A percentile compares a stretch with the other conserved stretches of the same genome.
phyloP scores from a whole-genome alignment of 2,329 filamentous ascomycete species.

The Fonsecaea pedrosoi region DNA sequence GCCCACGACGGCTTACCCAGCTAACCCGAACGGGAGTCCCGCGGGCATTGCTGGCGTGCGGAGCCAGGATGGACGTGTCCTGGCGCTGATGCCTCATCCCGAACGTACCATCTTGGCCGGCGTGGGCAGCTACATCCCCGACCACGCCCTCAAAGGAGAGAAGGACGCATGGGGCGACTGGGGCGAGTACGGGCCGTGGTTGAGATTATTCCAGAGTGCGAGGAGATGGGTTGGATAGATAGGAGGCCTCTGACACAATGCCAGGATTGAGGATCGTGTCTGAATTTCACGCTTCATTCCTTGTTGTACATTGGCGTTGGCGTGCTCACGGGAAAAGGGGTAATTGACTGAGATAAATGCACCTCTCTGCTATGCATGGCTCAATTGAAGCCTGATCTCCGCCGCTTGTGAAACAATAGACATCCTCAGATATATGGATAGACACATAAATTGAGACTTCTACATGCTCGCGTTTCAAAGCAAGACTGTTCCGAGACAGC shows the following conservation, averaged over 20 bases:
- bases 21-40: slow-evolving; percentile 86
- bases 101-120: slow-evolving; percentile 86
- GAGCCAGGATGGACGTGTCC: slow-evolving; percentile 76
- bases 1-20: slow-evolving; percentile 82
- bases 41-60: slow-evolving; percentile 80
- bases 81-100: slow-evolving; percentile 93
- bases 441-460: neutral
- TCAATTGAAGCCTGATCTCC: neutral
- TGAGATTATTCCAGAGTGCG: slow-evolving; percentile 83
- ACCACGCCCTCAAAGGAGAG: slow-evolving; percentile 51
- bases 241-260: neutral
- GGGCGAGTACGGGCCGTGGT: slow-evolving; percentile 85
- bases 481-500: neutral
- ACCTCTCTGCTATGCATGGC: neutral
- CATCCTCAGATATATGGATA: neutral
- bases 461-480: neutral
- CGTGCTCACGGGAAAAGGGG: neutral
- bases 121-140: slow-evolving; percentile 76
- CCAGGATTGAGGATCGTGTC: too few species aligned
- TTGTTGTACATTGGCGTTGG: neutral
- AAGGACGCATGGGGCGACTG: slow-evolving; percentile 59
- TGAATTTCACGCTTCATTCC: neutral
- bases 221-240: slow-evolving; percentile 84
- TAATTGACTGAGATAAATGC: neutral
- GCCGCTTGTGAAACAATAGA: neutral